Evolutionary conservation across 2,329 filamentous ascomycete genomes (phyloP).

Genomic region (Cladosporium sp.): DNA sequence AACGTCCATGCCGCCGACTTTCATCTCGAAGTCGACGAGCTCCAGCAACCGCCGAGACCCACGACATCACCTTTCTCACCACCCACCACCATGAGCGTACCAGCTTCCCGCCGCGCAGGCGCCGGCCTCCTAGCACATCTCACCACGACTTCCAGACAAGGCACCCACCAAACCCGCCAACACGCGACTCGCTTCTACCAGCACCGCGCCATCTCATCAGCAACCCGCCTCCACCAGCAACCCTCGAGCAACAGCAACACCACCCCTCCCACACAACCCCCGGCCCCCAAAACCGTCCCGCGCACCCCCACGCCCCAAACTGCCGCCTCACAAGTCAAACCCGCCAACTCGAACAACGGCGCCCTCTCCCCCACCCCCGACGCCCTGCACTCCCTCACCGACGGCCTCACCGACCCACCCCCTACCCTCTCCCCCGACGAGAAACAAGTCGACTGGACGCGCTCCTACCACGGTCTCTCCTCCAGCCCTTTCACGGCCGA

Average conservation of each 20-base stretch:
- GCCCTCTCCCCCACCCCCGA: slow-evolving; percentile 18
- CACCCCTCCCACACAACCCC: background rate
- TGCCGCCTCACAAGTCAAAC: background rate
- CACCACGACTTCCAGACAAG: slow-evolving; percentile 15
- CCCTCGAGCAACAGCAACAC: background rate
- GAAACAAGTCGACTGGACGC: slow-evolving; percentile 69
- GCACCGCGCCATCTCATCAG: slow-evolving; percentile 20
- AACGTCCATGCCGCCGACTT: too few relatives aligned
- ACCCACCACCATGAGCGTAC: slow-evolving; percentile 18
- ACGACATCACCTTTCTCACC: background rate
- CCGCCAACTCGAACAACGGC: slow-evolving; percentile 13
- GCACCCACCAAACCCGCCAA: background rate
- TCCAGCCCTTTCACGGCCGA: slow-evolving; percentile 64
- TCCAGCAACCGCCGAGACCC: too few relatives aligned
- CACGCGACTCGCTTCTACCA: slow-evolving; percentile 4
- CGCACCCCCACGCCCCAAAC: slow-evolving; percentile 7
- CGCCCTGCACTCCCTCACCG: slow-evolving; percentile 38
- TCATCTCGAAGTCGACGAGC: too few relatives aligned
- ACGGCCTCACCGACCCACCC: slow-evolving; percentile 47
- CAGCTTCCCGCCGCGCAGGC: slow-evolving; percentile 18
- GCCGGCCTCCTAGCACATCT: slow-evolving; percentile 20
- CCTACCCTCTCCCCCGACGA: slow-evolving; percentile 42
- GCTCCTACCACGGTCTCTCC: slow-evolving; percentile 74
- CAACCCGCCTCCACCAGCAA: slow-evolving; percentile 19
- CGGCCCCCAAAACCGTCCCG: background rate